Conservation (phyloP, 1,139 yeast genomes). For the Pichia sp. region DNA sequence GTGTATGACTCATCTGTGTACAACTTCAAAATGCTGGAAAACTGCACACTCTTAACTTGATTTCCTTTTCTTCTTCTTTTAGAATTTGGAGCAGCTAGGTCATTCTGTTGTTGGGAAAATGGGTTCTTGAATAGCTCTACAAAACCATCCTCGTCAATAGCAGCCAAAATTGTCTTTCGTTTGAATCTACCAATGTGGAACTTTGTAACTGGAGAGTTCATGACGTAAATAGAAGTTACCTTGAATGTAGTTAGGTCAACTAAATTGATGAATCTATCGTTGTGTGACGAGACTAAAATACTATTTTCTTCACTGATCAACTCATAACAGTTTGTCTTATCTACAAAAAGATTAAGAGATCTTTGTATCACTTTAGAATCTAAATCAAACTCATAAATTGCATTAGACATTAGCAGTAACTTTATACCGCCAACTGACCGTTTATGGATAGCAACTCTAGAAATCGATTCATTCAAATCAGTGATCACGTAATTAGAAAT, state of each 20-base stretch:
- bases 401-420: constrained; percentile 37
- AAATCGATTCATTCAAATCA: constrained; percentile 9
- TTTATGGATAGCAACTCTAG: constrained; percentile 3
- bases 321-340: constrained; percentile 24
- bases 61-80: constrained; percentile 24
- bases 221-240: constrained; percentile 21
- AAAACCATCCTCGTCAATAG: constrained; percentile 31
- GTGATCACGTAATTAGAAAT: constrained; percentile 7
- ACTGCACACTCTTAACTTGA: constrained; percentile 38
- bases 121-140: constrained; percentile 31
- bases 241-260: constrained; percentile 43
- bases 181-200: constrained; percentile 5
- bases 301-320: constrained; percentile 25
- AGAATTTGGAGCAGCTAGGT: constrained; percentile 5
- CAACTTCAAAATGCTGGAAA: constrained; percentile 39
- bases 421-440: not conserved
- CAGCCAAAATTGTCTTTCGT: constrained; percentile 24
- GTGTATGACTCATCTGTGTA: constrained; percentile 12
- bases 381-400: constrained; percentile 45
- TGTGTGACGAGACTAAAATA: constrained; percentile 61
- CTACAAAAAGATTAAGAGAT: constrained; percentile 31
- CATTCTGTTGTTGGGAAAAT: constrained; percentile 7
- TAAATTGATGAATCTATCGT: constrained; percentile 73
- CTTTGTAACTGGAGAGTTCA: constrained; percentile 10
- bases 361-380: constrained; percentile 31